Conservation (phyloP, 2,329 filamentous ascomycete species). For the Rugonectria rugulosa region DNA sequence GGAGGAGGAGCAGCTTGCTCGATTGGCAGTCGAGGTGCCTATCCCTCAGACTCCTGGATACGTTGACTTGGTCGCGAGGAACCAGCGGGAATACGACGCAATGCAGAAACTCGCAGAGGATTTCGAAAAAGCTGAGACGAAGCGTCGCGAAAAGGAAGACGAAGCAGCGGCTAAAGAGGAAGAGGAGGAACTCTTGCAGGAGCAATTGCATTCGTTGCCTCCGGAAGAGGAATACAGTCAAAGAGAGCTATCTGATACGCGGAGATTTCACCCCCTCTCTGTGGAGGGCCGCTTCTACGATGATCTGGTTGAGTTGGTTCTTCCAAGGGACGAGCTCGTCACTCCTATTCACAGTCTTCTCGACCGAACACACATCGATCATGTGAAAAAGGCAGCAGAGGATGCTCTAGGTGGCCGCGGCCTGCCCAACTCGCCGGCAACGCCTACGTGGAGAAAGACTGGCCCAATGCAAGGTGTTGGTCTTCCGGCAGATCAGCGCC, state of each 20-base stretch:
- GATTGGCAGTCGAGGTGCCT: conserved; percentile 39
- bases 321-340: conserved; percentile 75
- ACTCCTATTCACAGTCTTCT: conserved; percentile 75
- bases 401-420: conserved; percentile 77
- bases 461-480: conserved; percentile 70
- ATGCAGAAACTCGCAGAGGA: conserved; percentile 64
- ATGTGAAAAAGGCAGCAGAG: conserved; percentile 77
- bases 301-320: conserved; percentile 74
- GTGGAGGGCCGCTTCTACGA: conserved; percentile 77
- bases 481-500: conserved; percentile 67
- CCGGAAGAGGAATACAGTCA: conserved; percentile 46
- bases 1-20: conserved; percentile 27
- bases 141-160: conserved; percentile 41
- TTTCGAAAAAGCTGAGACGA: conserved; percentile 57
- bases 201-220: conserved; percentile 38
- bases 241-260: conserved; percentile 43
- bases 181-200: conserved; percentile 41
- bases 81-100: conserved; percentile 61
- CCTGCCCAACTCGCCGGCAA: conserved; percentile 79
- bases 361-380: conserved; percentile 72
- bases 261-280: conserved; percentile 78
- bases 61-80: conserved; percentile 59
- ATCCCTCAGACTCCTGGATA: conserved; percentile 46
- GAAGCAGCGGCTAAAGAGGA: conserved; percentile 44
- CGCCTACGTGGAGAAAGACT: conserved; percentile 64